phyloP scores from a whole-genome alignment of 345 rosid species.

The Brassica juncea region DNA sequence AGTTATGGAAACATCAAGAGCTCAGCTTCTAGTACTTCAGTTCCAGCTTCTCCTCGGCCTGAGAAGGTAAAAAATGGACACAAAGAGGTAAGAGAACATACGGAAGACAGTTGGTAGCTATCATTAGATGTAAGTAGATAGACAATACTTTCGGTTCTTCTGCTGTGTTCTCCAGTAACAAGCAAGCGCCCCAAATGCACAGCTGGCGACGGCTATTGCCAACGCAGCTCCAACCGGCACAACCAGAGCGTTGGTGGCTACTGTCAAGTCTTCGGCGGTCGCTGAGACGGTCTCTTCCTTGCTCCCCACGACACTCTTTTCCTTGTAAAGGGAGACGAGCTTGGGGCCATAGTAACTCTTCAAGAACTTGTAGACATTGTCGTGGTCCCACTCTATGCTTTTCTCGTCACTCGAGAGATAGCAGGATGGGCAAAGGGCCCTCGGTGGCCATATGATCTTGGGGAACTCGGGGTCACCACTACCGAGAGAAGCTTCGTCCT shows the following conservation, averaged over 20 bases:
- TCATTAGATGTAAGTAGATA: conserved; percentile 53
- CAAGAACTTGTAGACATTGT: conserved; percentile 73
- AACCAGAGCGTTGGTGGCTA: conserved; percentile 71
- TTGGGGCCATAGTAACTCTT: conserved; percentile 65
- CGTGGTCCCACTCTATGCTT: conserved; percentile 61
- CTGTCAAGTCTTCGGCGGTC: conserved; percentile 54
- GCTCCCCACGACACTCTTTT: conserved; percentile 45
- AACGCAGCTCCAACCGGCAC: conserved; percentile 98
- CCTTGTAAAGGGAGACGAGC: conserved; percentile 67
- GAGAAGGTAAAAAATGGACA: conserved; percentile 10
- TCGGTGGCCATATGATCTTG: conserved; percentile 91
- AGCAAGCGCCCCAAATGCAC: conserved; percentile 96
- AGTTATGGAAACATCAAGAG: conserved; percentile 13
- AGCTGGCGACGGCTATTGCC: conserved; percentile 95
- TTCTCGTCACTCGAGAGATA: conserved; percentile 44
- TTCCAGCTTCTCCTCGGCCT: conserved; percentile 44
- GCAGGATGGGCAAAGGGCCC: conserved; percentile 80
- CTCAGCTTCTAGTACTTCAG: conserved; percentile 18
- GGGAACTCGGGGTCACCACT: conserved; percentile 91
- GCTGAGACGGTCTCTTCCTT: conserved; percentile 46
- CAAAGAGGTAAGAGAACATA: conserved; percentile 7
- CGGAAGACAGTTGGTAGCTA: conserved; percentile 17
- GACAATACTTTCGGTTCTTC: conserved; percentile 92
- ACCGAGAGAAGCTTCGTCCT: conserved; percentile 74
- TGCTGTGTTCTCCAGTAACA: conserved; percentile 98